Base-by-base conservation (phyloP, 805 yeast species). In the Ogataea sp. region DNA sequence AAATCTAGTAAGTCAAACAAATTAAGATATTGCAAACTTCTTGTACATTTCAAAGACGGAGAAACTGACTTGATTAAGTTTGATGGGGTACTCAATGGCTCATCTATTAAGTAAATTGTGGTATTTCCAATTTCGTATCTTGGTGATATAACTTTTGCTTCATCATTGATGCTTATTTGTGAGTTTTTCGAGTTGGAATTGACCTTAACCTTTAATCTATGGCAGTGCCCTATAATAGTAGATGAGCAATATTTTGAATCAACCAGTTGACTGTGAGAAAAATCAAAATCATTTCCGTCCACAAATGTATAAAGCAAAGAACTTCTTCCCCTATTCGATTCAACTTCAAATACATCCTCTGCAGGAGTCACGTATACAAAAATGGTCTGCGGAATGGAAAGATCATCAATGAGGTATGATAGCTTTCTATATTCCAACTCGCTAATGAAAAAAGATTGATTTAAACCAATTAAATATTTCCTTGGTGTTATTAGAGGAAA, bases 351-450 rank as follows among this genome's bases (percentile, higher is more conserved):
- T 18, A 70, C 20, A 34, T 64, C 66, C 10, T 50, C 54, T 1
- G 74, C 4, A 13, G 25, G 25, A 17, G 23, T 33, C 6, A 33
- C 15, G 20, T n/a, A n/a, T n/a, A n/a, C n/a, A n/a, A 23, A 21
- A n/a, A 33, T 33, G 0, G 95, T 82, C 51, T 78, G 83, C 21
- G 70, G 62, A 0, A 58, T 25, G 0, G 67, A 53, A 2, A 61
- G 49, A 26, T 80, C 78, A 39, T 78, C 81, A 15, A 89, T 71
- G 36, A 85, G 58, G 33, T 69, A 44, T 2, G 65, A 59, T 16
- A 86, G 58, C 11, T 72, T 69, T 42, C 88, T 71, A 39, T 84
- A 73, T 33, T 74, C 65, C 14, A 86, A 47, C 49, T 86, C 95
- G n/a, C 72, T 69, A 6, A 84, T 89, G 54, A 85, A 78, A 21